Evolutionary conservation across 192 early-diverging fungal species (phyloP), one percentile per base, ranked within the genome.

Genomic region (Oehlia diaphana): DNA sequence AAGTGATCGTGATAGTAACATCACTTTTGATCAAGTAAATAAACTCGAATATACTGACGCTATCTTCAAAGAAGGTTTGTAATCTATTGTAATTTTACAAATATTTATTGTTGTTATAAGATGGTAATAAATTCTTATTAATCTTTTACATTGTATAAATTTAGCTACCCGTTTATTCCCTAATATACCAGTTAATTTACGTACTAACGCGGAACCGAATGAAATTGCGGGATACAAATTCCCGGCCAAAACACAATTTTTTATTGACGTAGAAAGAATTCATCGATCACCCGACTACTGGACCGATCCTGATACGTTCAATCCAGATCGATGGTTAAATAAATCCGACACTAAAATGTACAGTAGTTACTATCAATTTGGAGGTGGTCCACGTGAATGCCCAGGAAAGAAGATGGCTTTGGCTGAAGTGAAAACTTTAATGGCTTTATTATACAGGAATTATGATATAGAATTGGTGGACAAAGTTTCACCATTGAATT

Each of bases 1-100:
- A 9, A 63, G 7, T 4, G 37, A 76, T 35, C 31, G 13, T 23
- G 33, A 61, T 62, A n/a, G 6, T n/a, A 13, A 63, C 49, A 28
- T 74, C 21, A 74, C 49, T 23, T 0, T 47, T 23, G 61, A 76
- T 9, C 58, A 76, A 35, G 28, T 76, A 26, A 39, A 64, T 26
- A 76, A 76, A 37, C 28, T 76, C 5, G 44, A 76, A 63, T 76
- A 76, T 63, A 50, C n/a, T 42, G 31, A 63, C 2, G 74, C 74
- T 6, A 61, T 76, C 35, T 37, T 76, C 14, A 61, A 62, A 63
- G 74, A 76, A 63, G 74, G 73, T 75, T 58, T 58, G 53, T 58
- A 21, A 58, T 21, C 2, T 19, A 58, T 19, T 21, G 4, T 47
- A 53, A 16, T 14, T 1, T 12, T 16, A 16, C 4, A 16, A n/a